Conservation (phyloP, 208 protist genomes). For the Histomonas meleagridis region DNA sequence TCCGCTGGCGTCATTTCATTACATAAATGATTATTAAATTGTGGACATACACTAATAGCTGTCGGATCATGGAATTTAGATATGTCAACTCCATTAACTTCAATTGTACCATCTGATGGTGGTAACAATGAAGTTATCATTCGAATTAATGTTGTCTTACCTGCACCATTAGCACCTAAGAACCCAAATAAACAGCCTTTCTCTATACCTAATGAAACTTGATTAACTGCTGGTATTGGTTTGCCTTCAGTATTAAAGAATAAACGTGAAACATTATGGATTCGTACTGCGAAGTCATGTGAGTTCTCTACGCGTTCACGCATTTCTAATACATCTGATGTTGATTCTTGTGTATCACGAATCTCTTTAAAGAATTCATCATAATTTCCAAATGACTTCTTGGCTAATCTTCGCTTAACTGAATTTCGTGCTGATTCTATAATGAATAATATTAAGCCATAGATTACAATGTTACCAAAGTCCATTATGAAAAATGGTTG, state of each 20-base stretch:
- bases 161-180: slow-evolving; percentile 48
- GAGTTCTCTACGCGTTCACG: background rate
- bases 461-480: background rate
- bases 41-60: background rate
- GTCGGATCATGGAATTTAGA: background rate
- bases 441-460: background rate
- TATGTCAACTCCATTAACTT: background rate
- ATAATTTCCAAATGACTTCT: background rate
- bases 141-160: slow-evolving; percentile 46
- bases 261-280: background rate
- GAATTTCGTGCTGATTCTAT: background rate
- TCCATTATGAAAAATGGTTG: slow-evolving; percentile 1
- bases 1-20: background rate
- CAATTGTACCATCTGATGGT: slow-evolving; percentile 13
- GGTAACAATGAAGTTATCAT: slow-evolving; percentile 37
- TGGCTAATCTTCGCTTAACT: background rate
- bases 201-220: background rate
- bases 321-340: background rate
- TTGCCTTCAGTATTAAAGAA: background rate
- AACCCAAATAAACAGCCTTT: slow-evolving; percentile 37
- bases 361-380: background rate
- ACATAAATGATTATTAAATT: slow-evolving; percentile 12
- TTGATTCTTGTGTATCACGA: background rate
- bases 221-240: background rate
- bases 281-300: background rate